Evolutionary conservation across 2,329 filamentous ascomycete genomes (phyloP).

Genomic region (Sporothrix euskadiensis): DNA sequence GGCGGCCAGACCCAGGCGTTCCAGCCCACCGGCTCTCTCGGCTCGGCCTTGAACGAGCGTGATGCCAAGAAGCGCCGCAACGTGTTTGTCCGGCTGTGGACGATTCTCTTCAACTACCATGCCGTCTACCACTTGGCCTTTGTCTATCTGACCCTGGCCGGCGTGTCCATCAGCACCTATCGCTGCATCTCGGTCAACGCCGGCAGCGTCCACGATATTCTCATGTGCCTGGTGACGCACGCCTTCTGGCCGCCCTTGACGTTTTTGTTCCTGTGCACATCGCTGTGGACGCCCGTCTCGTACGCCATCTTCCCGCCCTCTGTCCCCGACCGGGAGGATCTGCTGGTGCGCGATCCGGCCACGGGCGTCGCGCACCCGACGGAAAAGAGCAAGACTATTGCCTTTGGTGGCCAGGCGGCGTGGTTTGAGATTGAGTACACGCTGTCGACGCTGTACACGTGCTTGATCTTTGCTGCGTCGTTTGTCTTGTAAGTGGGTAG

Average conservation of each 20-base stretch:
- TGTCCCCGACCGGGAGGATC: slow-evolving; percentile 59
- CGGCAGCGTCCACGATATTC: slow-evolving; percentile 57
- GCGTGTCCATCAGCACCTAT: slow-evolving; percentile 51
- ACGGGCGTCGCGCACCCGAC: slow-evolving; percentile 54
- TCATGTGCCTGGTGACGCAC: slow-evolving; percentile 58
- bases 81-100: slow-evolving; percentile 55
- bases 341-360: slow-evolving; percentile 57
- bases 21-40: slow-evolving; percentile 60
- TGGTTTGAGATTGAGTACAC: slow-evolving; percentile 60
- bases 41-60: slow-evolving; percentile 59
- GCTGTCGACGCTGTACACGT: slow-evolving; percentile 52
- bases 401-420: slow-evolving; percentile 54
- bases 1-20: slow-evolving; percentile 60
- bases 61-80: slow-evolving; percentile 53
- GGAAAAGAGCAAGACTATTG: slow-evolving; percentile 45
- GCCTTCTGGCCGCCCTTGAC: slow-evolving; percentile 63
- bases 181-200: slow-evolving; percentile 44
- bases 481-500: slow-evolving; percentile 21
- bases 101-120: slow-evolving; percentile 56
- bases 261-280: slow-evolving; percentile 56
- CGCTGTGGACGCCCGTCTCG: slow-evolving; percentile 58
- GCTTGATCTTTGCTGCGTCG: slow-evolving; percentile 49
- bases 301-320: slow-evolving; percentile 62
- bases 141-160: slow-evolving; percentile 45
- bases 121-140: slow-evolving; percentile 47